Base-by-base conservation (phyloP, 768 basidiomycete genomes). In the Termitomyces sp. region DNA sequence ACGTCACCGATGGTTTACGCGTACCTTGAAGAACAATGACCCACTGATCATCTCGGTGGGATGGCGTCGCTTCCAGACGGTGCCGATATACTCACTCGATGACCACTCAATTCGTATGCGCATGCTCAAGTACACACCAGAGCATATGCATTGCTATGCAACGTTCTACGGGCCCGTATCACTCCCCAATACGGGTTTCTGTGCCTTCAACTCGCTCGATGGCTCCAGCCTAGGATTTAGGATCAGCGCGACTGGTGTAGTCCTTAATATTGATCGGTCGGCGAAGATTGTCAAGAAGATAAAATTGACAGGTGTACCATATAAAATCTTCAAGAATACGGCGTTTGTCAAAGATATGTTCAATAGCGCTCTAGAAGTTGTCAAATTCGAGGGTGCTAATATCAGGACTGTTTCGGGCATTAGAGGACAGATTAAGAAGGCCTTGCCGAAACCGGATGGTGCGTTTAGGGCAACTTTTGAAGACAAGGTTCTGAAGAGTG, bases 301-400 rank as follows among this genome's bases (percentile, higher is more conserved):
- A 63, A 99, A 98, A 78, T 76, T 99, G 58, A 98, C 94, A 1
- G 97, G 97, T 31, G 82, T 86, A 32, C 97, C 96, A 25, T 93
- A 87, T 76, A 98, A 98, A 80, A 94, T 98, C 59, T 99, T 90
- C 82, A 98, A 98, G 77, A 99, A 99, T 73, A 99, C 97, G 12
- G 97, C 94, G 3, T 99, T 98, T 72, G 77, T 99, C 63, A 93
- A 89, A 77, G 93, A 97, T 66, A 99, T 99, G 97, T 99, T 99
- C 77, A 87, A 74, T 53, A 86, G 84, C 56, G 87, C 93, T 32
- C 80, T 98, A 32, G 97, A 99, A 72, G 95, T 98, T 12, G 95
- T 95, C 56, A 98, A 97, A 72, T 98, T 99, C 64, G 97, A 99
- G 71, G 97, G 97, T 17, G 97, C 97, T n/a, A 93, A 89, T 69